These are phyloP conservation scores for Senna siamea DNA, from an alignment of 306 rosid genomes.

Conservation along the genomic window DNA sequence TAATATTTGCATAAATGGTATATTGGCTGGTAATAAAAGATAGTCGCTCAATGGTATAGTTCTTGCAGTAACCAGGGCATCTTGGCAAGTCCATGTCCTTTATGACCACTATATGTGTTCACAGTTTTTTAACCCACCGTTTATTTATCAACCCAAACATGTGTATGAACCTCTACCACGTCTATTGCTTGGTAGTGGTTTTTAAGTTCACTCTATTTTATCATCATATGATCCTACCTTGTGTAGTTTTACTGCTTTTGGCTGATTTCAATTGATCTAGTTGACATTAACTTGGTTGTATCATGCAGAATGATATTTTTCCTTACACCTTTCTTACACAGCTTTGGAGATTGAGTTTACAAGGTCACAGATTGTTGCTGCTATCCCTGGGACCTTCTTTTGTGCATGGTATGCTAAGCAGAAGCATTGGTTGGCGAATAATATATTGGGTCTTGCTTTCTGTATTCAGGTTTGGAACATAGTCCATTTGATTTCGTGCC, in stretches of 20 bases:
- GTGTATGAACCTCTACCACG: slow-evolving; percentile 1
- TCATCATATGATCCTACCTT: not conserved
- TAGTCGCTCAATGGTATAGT: too few relatives aligned
- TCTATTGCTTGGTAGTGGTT: not conserved
- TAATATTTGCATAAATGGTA: not conserved
- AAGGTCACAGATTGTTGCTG: slow-evolving; percentile 79
- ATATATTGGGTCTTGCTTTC: slow-evolving; percentile 79
- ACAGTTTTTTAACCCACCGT: not conserved
- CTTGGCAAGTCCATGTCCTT: slow-evolving; percentile 1
- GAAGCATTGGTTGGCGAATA: slow-evolving; percentile 96
- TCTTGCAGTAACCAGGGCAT: not conserved
- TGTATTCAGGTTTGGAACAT: slow-evolving; percentile 74
- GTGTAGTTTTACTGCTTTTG: not conserved
- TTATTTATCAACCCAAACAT: slow-evolving; percentile 9
- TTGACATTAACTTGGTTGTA: slow-evolving; percentile 58
- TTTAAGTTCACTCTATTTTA: not conserved
- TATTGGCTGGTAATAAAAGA: not conserved
- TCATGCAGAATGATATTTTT: slow-evolving; percentile 77
- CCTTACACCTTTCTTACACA: slow-evolving; percentile 77
- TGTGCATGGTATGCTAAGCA: slow-evolving; percentile 84
- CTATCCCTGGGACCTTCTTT: slow-evolving; percentile 85
- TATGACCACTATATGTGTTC: not conserved
- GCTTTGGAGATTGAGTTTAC: slow-evolving; percentile 96
- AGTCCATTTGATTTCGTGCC: not conserved
- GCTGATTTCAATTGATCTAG: slow-evolving; percentile 48